Base-by-base conservation (phyloP, 768 basidiomycete genomes). In the Galerina sulciceps region DNA sequence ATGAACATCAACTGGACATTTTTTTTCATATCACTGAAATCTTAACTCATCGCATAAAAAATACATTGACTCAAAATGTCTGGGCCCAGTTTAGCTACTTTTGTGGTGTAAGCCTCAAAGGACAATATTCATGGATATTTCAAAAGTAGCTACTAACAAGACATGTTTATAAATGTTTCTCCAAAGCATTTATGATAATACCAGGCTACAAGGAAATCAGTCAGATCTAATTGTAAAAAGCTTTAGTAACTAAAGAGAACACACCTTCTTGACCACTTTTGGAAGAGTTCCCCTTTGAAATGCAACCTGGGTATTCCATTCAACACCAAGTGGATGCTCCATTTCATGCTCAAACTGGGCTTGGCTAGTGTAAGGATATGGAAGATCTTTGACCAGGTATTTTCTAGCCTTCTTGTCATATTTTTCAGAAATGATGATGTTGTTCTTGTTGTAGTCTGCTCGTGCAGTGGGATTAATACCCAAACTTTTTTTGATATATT, bases 381-480 rank as follows among this genome's bases (percentile, higher is more conserved):
- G 97, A 44, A 99, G 74, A 70, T 99, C 96, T 73, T 91, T 91
- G 54, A 94, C 87, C 59, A 88, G 81, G 71, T 96, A 98, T 75
- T 94, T 92, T 14, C 86, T 77, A 0, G 93, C 95, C 71, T 97
- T 97, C 77, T 93, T 94, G 77, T 99, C 96, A 58, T 88, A 87
- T 74, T 90, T 93, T 75, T 99, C 96, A 1, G 93, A 94, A 67
- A 99, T 92, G 77, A 99, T 97, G 68, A 99, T 85, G 70, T 97
- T 89, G 10, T 87, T 82, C 68, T 93, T 93, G 60, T 81, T 80
- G 67, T 88, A 89, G 73, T 99, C 97, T 13, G 90, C 88, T 43
- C 97, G 92, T 48, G 86, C 76, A 15, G 80, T 78, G 0, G 93
- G 90, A 62, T 89, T 87, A 62, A 98, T 79, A 14, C 96, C 96